phyloP scores from a whole-genome alignment of 1,284 basidiomycete species.

The Filobasidium uniguttulatum region DNA sequence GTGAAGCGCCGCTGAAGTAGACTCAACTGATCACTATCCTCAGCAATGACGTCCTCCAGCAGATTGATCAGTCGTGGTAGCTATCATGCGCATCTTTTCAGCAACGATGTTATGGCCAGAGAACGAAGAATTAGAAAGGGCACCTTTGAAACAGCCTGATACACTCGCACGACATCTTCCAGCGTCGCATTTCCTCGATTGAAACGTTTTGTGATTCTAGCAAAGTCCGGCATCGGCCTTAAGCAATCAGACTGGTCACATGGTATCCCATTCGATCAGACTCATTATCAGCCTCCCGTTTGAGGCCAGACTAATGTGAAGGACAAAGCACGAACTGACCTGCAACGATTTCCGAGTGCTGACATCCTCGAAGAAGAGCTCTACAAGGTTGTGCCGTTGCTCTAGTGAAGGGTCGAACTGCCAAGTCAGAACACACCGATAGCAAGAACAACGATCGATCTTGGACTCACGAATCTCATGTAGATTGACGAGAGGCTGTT shows the following conservation, averaged over 20 bases:
- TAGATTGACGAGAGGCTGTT: constrained; percentile 87
- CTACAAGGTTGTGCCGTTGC: constrained; percentile 73
- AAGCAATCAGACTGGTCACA: constrained; percentile 60
- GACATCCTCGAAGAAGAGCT: constrained; percentile 69
- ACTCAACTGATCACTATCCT: constrained; percentile 35
- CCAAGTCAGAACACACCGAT: too few species aligned
- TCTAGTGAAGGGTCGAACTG: constrained; percentile 43
- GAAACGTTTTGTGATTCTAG: constrained; percentile 83
- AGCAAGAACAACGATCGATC: too few species aligned
- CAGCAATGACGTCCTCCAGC: constrained; percentile 39
- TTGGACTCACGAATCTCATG: constrained; percentile 72
- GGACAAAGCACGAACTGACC: constrained; percentile 35
- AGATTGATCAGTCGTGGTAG: constrained; percentile 60
- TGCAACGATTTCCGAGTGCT: constrained; percentile 58
- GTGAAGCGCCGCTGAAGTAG: constrained; percentile 59
- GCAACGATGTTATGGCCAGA: too few species aligned
- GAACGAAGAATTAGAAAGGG: too few species aligned
- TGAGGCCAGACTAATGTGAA: too few species aligned
- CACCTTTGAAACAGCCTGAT: constrained; percentile 68
- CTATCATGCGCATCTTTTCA: too few species aligned
- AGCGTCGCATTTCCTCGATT: constrained; percentile 69
- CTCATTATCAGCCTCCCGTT: too few species aligned
- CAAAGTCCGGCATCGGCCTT: constrained; percentile 86
- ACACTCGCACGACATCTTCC: constrained; percentile 91
- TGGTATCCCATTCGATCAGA: too few species aligned